Evolutionary conservation across 1,139 yeast genomes (phyloP), one percentile per base, ranked within the genome.

Genomic region (Debaryomyces udenii): DNA sequence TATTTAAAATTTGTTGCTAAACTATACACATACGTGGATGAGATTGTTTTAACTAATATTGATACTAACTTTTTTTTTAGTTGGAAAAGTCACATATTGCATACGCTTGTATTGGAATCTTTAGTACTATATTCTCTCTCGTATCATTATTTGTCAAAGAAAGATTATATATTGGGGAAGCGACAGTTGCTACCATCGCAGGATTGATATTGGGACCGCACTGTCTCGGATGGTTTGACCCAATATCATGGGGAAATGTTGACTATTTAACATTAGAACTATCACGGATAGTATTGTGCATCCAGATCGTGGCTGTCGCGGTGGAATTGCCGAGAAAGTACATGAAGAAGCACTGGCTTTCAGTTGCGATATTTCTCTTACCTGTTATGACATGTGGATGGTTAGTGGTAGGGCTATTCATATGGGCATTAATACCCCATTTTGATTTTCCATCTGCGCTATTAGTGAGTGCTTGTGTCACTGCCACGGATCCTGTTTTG

Each of bases 331-430:
- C 99, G 14, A 82, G 88, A 50, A 89, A 89, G 61, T 93, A 93
- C 63, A 87, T 93, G 93, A 74, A 83, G 53, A 84, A 81, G 53
- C 99, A 93, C 61, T 89, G 96, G 96, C 52, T 81, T 11, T 86
- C 96, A 1, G 94, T 93, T 22, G 66, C 83, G 11, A 74, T 89
- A 55, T 74, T 93, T 43, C 70, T 93, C 42, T 70, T 91, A 7
- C 98, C 98, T 0, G 96, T 90, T 27, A 93, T 93, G 99, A 87
- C 96, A 1, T 74, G 76, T 43, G 98, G 98, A 15, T 93, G 98
- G 97, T 67, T 93, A 26, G 69, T 90, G 4, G 87, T 91, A 22
- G 96, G 96, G 0, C 73, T 86, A 1, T 91, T 93, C 56, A 76
- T 90, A 37, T 93, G 95, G 90, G 73, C 78, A 20, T 72, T 93